Evolutionary conservation across 192 early-diverging fungal genomes (phyloP).

Genomic region (Rhizoclosmatium sp.): DNA sequence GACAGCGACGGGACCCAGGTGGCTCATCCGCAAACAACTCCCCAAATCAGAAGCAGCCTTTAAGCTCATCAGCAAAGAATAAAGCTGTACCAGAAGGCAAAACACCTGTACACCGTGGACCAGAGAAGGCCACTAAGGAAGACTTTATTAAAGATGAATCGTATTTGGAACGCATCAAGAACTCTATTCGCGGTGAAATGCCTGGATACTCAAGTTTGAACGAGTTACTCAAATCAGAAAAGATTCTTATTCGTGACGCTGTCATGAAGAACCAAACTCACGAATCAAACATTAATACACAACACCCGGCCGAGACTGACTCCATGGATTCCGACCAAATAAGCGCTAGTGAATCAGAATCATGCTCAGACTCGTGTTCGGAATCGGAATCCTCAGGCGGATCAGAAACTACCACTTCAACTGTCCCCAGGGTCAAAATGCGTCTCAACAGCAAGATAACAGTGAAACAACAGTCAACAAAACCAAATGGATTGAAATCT

Average conservation of each 20-base stretch:
- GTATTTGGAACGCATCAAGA: not conserved
- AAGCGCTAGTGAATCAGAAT: not conserved
- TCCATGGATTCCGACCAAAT: not conserved
- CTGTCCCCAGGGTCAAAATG: not conserved
- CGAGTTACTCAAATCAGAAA: not conserved
- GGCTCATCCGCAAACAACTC: not conserved
- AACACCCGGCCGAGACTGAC: no score
- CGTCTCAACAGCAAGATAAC: not conserved
- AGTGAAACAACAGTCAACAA: not conserved
- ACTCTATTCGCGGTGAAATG: slow-evolving; percentile 10
- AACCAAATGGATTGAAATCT: not conserved
- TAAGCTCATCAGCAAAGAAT: not conserved
- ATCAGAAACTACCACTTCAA: not conserved
- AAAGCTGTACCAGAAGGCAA: not conserved
- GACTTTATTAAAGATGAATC: not conserved
- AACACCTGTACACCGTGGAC: not conserved
- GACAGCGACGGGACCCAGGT: not conserved
- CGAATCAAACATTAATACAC: not conserved
- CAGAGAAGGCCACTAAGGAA: not conserved
- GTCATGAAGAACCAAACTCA: not conserved
- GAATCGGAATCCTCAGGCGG: slow-evolving; percentile 7
- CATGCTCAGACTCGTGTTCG: not conserved
- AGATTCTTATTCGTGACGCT: not conserved
- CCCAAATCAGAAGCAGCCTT: not conserved
- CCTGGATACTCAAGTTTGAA: slow-evolving; percentile 1